A percentile compares a stretch with the other conserved stretches of the same genome.
phyloP scores from a whole-genome alignment of 73 alveolate genomes.

The Stentor coeruleus region DNA sequence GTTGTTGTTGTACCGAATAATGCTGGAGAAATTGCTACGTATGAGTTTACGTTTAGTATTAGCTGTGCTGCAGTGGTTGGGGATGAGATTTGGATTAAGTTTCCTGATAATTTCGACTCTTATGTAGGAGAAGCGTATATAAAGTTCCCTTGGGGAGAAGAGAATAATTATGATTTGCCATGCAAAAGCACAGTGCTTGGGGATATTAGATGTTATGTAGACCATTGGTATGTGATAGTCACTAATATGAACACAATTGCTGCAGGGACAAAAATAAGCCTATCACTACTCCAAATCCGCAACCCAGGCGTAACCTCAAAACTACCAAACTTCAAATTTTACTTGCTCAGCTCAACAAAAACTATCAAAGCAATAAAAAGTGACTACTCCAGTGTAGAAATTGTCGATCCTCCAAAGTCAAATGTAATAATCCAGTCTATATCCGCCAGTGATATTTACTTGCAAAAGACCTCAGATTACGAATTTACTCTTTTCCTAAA shows the following conservation, averaged over 20 bases:
- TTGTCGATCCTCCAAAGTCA: neutral
- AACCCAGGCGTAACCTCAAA: neutral
- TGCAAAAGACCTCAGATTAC: constrained; percentile 17
- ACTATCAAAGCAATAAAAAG: neutral
- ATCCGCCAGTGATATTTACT: neutral
- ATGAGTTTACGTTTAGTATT: neutral
- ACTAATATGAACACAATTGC: neutral
- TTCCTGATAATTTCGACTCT: constrained; percentile 12
- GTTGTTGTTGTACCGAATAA: neutral
- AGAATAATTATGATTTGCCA: neutral
- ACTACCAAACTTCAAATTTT: neutral
- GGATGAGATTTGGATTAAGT: neutral
- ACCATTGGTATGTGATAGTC: neutral
- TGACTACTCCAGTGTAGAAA: neutral
- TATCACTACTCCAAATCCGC: neutral
- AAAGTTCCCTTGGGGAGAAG: neutral
- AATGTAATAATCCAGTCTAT: neutral
- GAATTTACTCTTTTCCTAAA: neutral
- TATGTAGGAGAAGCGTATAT: neutral
- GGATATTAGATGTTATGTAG: neutral
- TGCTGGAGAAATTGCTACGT: neutral
- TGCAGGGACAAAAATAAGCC: neutral
- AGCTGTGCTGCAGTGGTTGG: neutral
- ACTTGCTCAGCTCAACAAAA: neutral
- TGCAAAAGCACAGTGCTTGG: neutral